Percentiles rank a stretch among this genome's conserved stretches.
Evolutionary conservation across 768 basidiomycete species (phyloP).

Genomic region (Daedaleopsis nitida): DNA sequence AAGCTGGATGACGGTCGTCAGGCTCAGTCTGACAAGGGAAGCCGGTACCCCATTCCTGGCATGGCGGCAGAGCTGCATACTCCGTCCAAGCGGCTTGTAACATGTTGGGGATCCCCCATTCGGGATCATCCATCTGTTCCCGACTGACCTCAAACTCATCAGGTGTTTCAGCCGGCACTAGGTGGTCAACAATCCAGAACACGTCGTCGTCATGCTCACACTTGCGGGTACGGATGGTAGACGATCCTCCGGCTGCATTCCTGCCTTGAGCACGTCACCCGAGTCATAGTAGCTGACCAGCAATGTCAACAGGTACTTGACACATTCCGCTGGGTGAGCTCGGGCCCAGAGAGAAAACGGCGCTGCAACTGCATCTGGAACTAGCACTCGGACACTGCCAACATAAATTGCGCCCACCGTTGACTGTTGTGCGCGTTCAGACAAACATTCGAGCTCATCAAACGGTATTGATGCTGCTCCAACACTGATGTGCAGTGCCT

Average conservation of each 20-base stretch:
- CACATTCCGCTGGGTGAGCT: not conserved
- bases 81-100: not conserved
- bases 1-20: not conserved
- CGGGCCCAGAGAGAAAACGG: not conserved
- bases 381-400: not conserved
- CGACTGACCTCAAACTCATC: not conserved
- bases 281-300: not conserved
- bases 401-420: not conserved
- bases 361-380: too few relatives aligned
- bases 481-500: not conserved
- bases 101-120: not conserved
- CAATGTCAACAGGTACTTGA: not conserved
- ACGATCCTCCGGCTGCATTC: not conserved
- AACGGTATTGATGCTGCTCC: constrained; percentile 1
- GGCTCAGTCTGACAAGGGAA: not conserved
- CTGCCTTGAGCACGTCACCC: not conserved
- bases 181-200: not conserved
- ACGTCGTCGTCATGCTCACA: not conserved
- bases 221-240: not conserved
- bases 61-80: not conserved
- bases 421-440: not conserved
- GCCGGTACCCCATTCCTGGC: not conserved
- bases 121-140: not conserved
- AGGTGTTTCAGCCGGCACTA: not conserved
- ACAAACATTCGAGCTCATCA: not conserved